A percentile compares a stretch with the other conserved stretches of the same genome.
These are phyloP conservation scores for Patellaria atrata DNA, from an alignment of 495 filamentous ascomycete species.

Conservation along the genomic window DNA sequence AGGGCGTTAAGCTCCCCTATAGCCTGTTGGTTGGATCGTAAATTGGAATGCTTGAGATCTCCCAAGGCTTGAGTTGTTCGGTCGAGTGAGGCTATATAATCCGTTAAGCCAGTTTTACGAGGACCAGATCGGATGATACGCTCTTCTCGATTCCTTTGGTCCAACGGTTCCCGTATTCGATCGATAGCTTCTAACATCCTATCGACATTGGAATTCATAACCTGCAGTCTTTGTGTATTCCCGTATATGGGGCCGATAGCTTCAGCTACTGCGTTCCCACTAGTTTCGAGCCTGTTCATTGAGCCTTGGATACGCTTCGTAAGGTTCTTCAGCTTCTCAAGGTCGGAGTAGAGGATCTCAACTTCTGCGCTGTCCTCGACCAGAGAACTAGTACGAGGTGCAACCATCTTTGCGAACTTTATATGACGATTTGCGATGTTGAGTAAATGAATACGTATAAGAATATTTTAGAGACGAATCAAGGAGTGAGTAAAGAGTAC, in stretches of 20 bases:
- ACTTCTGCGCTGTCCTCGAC: conserved; percentile 62
- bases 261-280: conserved; percentile 77
- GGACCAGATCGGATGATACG: conserved; percentile 78
- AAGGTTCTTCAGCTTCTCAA: conserved; percentile 52
- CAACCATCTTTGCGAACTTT: no score
- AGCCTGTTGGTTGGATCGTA: conserved; percentile 82
- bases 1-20: conserved; percentile 65
- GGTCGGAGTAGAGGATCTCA: conserved; percentile 50
- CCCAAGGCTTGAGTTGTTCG: conserved; percentile 66
- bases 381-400: conserved; percentile 29
- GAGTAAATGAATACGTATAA: no score
- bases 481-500: no score
- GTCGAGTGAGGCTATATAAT: conserved; percentile 81
- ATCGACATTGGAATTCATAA: conserved; percentile 78
- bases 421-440: no score
- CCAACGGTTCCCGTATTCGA: conserved; percentile 69
- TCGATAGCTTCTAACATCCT: conserved; percentile 74
- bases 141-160: conserved; percentile 79
- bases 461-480: no score
- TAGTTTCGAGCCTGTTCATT: conserved; percentile 66
- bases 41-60: conserved; percentile 71
- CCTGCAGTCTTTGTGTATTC: conserved; percentile 78
- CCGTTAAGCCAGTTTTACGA: conserved; percentile 60
- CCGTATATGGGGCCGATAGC: conserved; percentile 87
- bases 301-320: conserved; percentile 91